Evolutionary conservation across 768 basidiomycete species (phyloP).

Genomic region (Suillus subalutaceus): DNA sequence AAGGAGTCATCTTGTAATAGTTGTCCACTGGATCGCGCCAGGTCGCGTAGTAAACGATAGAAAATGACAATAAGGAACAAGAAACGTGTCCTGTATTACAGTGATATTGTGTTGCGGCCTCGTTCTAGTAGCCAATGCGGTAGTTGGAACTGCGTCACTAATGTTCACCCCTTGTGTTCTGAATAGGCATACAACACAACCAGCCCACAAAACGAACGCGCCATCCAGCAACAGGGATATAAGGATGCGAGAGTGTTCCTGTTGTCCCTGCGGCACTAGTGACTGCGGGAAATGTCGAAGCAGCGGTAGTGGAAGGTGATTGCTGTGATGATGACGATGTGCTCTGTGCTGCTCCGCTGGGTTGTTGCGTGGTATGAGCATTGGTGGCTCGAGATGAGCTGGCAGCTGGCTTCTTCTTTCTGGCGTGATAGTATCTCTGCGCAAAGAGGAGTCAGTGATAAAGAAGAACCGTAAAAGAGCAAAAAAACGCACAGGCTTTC

Average conservation of each 20-base stretch:
- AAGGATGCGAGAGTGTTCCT: neutral
- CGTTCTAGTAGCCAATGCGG: no score
- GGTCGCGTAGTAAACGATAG: slow-evolving; percentile 13
- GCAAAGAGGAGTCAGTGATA: neutral
- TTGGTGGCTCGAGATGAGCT: neutral
- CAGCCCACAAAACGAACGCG: neutral
- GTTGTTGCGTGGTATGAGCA: no score
- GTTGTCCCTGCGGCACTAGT: neutral
- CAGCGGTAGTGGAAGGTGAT: no score
- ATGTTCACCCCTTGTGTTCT: no score
- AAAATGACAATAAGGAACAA: no score
- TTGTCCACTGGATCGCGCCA: slow-evolving; percentile 21
- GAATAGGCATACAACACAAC: no score
- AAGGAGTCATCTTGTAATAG: slow-evolving; percentile 13
- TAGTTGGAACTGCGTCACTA: no score
- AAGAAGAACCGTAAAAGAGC: neutral
- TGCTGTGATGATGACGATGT: neutral
- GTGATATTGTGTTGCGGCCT: no score
- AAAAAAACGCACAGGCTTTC: neutral
- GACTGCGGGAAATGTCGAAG: neutral
- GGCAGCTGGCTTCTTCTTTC: neutral
- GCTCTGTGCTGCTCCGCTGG: neutral
- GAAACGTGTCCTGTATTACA: no score
- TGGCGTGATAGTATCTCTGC: neutral
- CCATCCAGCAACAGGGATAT: neutral